These are phyloP conservation scores for Drosera spatulata DNA, from an alignment of 179 eudicot species.

Conservation along the genomic window DNA sequence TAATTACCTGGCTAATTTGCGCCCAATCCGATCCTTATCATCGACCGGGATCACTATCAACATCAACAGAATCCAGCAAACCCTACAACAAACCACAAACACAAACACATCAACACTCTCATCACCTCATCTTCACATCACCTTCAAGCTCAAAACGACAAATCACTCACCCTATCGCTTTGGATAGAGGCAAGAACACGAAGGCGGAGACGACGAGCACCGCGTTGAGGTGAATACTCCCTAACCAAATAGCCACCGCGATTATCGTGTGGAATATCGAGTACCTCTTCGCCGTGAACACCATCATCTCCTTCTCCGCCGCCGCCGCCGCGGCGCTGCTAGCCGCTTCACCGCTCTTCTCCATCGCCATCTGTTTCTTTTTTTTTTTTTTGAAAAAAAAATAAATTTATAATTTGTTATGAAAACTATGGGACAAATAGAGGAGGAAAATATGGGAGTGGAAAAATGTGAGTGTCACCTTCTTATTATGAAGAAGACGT, in stretches of 20 bases:
- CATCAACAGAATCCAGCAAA: slow-evolving; percentile 43
- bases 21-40: slow-evolving; percentile 59
- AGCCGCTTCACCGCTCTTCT: too few species aligned
- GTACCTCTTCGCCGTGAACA: slow-evolving; percentile 25
- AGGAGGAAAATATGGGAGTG: too few species aligned
- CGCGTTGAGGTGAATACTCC: slow-evolving; percentile 45
- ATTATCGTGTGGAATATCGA: slow-evolving; percentile 27
- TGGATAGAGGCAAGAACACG: slow-evolving; percentile 47
- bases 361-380: too few species aligned
- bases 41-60: slow-evolving; percentile 57
- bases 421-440: too few species aligned
- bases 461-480: too few species aligned
- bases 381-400: too few species aligned
- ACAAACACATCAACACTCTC: not conserved
- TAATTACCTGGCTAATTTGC: slow-evolving; percentile 52
- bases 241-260: slow-evolving; percentile 62
- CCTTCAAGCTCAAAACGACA: not conserved
- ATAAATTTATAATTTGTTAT: too few species aligned
- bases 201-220: slow-evolving; percentile 40
- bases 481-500: too few species aligned
- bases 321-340: too few species aligned
- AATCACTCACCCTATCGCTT: slow-evolving; percentile 40
- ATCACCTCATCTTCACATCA: too few species aligned
- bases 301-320: slow-evolving; percentile 12
- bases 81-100: slow-evolving; percentile 29